Conservation (phyloP, 2,329 filamentous ascomycete genomes). For the Penicillium sp. region DNA sequence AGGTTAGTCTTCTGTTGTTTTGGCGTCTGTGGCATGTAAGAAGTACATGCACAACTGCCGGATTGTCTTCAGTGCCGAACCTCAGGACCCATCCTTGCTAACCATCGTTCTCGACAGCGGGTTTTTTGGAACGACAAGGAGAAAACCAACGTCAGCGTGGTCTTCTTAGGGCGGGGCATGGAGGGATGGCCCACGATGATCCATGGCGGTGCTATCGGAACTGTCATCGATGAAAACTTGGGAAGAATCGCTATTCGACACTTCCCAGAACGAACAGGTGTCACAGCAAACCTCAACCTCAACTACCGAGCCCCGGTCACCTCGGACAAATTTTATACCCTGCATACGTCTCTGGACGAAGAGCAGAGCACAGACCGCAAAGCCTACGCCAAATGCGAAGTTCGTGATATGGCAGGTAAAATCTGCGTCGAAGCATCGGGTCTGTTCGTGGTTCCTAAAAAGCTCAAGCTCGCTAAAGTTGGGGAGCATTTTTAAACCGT, state of each 20-base stretch:
- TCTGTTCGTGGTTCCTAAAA: constrained; percentile 61
- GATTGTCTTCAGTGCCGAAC: constrained; percentile 17
- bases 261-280: constrained; percentile 52
- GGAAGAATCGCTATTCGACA: constrained; percentile 60
- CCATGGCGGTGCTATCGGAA: constrained; percentile 71
- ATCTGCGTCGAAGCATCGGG: constrained; percentile 61
- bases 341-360: constrained; percentile 50
- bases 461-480: constrained; percentile 43
- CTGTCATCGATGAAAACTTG: constrained; percentile 68
- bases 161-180: constrained; percentile 66
- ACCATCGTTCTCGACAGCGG: constrained; percentile 49
- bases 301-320: constrained; percentile 64
- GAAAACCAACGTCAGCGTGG: constrained; percentile 61
- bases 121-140: constrained; percentile 64
- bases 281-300: constrained; percentile 61
- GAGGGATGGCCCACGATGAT: constrained; percentile 71
- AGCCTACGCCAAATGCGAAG: constrained; percentile 36
- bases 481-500: constrained; percentile 41
- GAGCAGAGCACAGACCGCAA: constrained; percentile 42
- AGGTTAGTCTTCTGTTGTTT: constrained; percentile 33
- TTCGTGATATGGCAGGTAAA: constrained; percentile 49
- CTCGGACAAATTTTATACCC: constrained; percentile 64
- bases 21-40: constrained; percentile 4
- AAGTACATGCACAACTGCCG: constrained; percentile 12
- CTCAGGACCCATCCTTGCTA: constrained; percentile 17